These are phyloP conservation scores for Eremothecium sinecaudum DNA, from an alignment of 1,139 yeast genomes.

Conservation along the genomic window DNA sequence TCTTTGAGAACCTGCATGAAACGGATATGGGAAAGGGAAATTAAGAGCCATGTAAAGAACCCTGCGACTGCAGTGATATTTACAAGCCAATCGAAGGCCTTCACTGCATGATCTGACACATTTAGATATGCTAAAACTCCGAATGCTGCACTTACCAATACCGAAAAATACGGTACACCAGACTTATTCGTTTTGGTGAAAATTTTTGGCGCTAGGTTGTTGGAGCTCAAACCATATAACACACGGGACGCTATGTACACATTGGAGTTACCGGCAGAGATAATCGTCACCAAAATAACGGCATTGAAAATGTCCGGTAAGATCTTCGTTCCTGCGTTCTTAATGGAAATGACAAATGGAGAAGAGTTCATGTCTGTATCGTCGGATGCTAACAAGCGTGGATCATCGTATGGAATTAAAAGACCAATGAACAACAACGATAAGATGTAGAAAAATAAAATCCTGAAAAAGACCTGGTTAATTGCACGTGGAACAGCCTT, in stretches of 20 bases:
- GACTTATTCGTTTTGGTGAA: slow-evolving; percentile 44
- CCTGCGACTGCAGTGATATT: slow-evolving; percentile 76
- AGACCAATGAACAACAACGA: slow-evolving; percentile 76
- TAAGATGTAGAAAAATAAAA: slow-evolving; percentile 68
- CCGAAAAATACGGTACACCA: slow-evolving; percentile 64
- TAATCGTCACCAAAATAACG: slow-evolving; percentile 55
- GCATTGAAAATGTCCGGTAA: slow-evolving; percentile 70
- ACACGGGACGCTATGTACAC: slow-evolving; percentile 71
- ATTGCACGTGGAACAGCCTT: slow-evolving; percentile 78
- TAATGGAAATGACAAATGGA: slow-evolving; percentile 60
- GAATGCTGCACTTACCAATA: slow-evolving; percentile 46
- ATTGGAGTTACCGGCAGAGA: slow-evolving; percentile 78
- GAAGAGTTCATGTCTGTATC: slow-evolving; percentile 49
- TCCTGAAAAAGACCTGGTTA: slow-evolving; percentile 71
- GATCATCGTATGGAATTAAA: slow-evolving; percentile 70
- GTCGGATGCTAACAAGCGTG: slow-evolving; percentile 37
- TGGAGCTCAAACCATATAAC: slow-evolving; percentile 54
- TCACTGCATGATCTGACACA: slow-evolving; percentile 44
- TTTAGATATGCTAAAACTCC: slow-evolving; percentile 67
- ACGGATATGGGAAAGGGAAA: slow-evolving; percentile 54
- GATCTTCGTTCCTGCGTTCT: slow-evolving; percentile 60
- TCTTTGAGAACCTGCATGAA: slow-evolving; percentile 53
- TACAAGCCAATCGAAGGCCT: slow-evolving; percentile 76
- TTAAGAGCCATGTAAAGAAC: slow-evolving; percentile 64
- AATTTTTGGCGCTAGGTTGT: slow-evolving; percentile 51